Conservation (phyloP, 2,329 filamentous ascomycete species). For the Ceratocystis smalleyi region DNA sequence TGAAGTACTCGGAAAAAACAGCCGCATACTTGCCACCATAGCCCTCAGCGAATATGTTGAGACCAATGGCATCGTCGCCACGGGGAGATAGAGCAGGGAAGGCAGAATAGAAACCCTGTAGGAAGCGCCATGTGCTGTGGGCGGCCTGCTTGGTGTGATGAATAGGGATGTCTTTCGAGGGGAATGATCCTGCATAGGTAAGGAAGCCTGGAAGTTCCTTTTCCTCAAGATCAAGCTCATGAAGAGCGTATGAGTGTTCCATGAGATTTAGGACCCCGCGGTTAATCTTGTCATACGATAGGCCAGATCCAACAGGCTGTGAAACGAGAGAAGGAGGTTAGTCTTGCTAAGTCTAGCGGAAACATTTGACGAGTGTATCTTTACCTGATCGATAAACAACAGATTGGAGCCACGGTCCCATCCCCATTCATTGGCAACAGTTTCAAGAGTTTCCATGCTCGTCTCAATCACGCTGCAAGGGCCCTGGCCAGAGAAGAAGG, state of each 20-base stretch:
- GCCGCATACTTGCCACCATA: slow-evolving; percentile 58
- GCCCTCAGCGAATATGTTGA: slow-evolving; percentile 54
- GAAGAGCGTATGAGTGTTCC: slow-evolving; percentile 23
- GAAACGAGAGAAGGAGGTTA: slow-evolving; percentile 23
- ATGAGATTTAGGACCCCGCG: slow-evolving; percentile 43
- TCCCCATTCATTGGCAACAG: slow-evolving; percentile 44
- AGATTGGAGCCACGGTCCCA: slow-evolving; percentile 44
- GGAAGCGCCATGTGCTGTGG: slow-evolving; percentile 48
- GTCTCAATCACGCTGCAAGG: slow-evolving; percentile 35
- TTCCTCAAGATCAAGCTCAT: slow-evolving; percentile 25
- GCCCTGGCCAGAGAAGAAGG: slow-evolving; percentile 46
- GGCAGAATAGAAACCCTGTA: slow-evolving; percentile 43
- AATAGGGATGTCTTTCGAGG: slow-evolving; percentile 26
- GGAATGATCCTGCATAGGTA: slow-evolving; percentile 13
- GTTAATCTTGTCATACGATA: slow-evolving; percentile 48
- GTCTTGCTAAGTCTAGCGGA: slow-evolving; percentile 15
- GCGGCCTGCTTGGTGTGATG: slow-evolving; percentile 43
- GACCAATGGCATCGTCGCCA: not conserved
- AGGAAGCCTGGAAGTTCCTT: slow-evolving; percentile 23
- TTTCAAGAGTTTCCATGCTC: slow-evolving; percentile 32
- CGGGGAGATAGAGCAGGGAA: slow-evolving; percentile 39
- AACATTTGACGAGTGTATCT: slow-evolving; percentile 23
- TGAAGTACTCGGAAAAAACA: slow-evolving; percentile 41
- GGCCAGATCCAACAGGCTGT: slow-evolving; percentile 50
- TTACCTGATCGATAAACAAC: slow-evolving; percentile 39